Evolutionary conservation across 2,329 filamentous ascomycete species (phyloP).

Genomic region (Westerdykella sp.): DNA sequence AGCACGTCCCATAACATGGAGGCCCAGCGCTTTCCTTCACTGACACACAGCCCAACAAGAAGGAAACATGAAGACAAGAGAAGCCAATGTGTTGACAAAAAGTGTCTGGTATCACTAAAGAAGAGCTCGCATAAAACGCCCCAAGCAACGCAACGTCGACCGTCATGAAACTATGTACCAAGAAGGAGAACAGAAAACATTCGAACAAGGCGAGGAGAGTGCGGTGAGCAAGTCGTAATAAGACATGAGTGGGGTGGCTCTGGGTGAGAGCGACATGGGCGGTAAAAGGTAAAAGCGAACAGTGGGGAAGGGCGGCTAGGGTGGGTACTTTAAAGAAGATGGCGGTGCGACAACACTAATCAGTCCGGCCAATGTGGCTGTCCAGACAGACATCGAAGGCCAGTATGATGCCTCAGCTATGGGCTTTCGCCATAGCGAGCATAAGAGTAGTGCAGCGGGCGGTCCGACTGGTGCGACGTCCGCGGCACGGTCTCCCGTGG

Average conservation of each 20-base stretch:
- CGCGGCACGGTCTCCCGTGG: conserved; percentile 2
- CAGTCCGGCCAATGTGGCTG: background rate
- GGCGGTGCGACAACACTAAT: no score
- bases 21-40: no score
- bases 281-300: background rate
- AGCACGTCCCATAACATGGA: no score
- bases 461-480: conserved; percentile 10
- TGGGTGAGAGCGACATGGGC: background rate
- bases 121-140: conserved; percentile 17
- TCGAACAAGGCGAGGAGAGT: conserved; percentile 7
- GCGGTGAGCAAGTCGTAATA: conserved; percentile 10
- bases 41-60: no score
- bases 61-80: no score
- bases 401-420: no score
- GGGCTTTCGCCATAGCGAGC: conserved; percentile 7
- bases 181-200: conserved; percentile 6
- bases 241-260: conserved; percentile 9
- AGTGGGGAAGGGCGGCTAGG: background rate
- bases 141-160: conserved; percentile 10
- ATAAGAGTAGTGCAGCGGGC: conserved; percentile 13
- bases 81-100: conserved; percentile 18
- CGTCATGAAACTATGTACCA: conserved; percentile 26
- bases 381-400: conserved; percentile 3
- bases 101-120: conserved; percentile 35
- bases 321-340: no score